Evolutionary conservation across 2,329 filamentous ascomycete species (phyloP), one percentile per base, ranked within the genome.

Genomic region (Cyclaneusma minus): DNA sequence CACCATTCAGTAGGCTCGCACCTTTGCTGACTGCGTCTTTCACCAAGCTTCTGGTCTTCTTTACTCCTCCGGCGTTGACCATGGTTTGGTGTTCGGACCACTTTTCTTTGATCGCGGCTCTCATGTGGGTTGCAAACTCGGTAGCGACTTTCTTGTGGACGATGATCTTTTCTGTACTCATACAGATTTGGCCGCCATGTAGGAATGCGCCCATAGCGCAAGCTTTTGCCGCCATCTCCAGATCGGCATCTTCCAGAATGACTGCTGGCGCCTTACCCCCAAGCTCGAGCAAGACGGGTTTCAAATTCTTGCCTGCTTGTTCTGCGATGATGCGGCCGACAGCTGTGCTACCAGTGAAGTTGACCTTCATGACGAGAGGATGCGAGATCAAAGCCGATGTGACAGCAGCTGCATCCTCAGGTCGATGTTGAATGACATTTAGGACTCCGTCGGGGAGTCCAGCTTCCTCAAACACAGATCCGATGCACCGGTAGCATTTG

Each of bases 191-290:
- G 0, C 83, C 83, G 2, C 60, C 58, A 47, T 87, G 67, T 32
- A 82, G 42, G 44, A 85, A 84, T 0, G 79, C 60, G 3, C 81
- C 82, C 2, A 77, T 47, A 0, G 69, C 69, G 38, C 75, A 80
- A 40, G 71, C 64, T 8, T 59, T 48, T 0, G 79, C 83, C 0
- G 83, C 81, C 13, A 68, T 59, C 16, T 77, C 62, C 21, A 92
- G 46, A 42, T 92, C 67, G 9, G 83, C 82, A 48, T 92, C 83
- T 26, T 80, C 73, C 48, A 78, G 70, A 1, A 92, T 71, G 33
- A 92, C 75, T 3, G 78, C 72, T 0, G 71, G 70, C 1, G 78
- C 76, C 49, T 92, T 92, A 23, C 83, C 83, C 3, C 84, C 83
- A 1, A 92, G 59, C 49, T 92, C 83, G 41, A 91, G 63, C 2